phyloP scores from a whole-genome alignment of 208 protist species.

The Leptomonas seymouri region DNA sequence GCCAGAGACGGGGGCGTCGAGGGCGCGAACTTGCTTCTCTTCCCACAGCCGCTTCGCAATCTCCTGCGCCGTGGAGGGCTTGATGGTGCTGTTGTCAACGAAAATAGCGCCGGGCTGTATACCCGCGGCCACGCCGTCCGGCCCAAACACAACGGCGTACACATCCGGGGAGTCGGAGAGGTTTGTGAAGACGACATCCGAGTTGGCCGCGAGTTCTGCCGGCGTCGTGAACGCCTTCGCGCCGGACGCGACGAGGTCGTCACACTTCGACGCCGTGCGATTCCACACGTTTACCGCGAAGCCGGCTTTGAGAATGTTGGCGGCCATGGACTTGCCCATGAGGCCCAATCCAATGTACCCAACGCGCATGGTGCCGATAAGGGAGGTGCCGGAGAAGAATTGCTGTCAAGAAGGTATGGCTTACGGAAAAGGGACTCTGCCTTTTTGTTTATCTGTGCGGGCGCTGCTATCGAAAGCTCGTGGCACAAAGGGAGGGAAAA shows the following conservation, averaged over 20 bases:
- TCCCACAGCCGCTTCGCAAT: slow-evolving; percentile 82
- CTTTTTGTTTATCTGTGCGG: too few species aligned
- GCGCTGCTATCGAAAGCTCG: too few species aligned
- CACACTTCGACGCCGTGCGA: slow-evolving; percentile 82
- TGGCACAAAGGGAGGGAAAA: background rate
- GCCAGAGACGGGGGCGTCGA: slow-evolving; percentile 96
- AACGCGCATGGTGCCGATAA: slow-evolving; percentile 46
- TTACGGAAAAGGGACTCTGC: too few species aligned
- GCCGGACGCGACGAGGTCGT: slow-evolving; percentile 75
- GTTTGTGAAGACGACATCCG: slow-evolving; percentile 94
- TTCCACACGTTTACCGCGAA: slow-evolving; percentile 89
- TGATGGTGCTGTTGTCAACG: slow-evolving; percentile 96
- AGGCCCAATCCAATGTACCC: slow-evolving; percentile 94
- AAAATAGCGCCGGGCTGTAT: slow-evolving; percentile 79
- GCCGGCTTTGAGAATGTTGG: slow-evolving; percentile 90
- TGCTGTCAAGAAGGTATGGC: too few species aligned
- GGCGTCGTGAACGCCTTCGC: slow-evolving; percentile 70
- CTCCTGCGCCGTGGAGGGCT: slow-evolving; percentile 90
- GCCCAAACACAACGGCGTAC: slow-evolving; percentile 81
- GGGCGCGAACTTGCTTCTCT: slow-evolving; percentile 67
- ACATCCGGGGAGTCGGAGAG: slow-evolving; percentile 93
- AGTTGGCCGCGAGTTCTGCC: slow-evolving; percentile 74
- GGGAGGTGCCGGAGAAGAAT: too few species aligned
- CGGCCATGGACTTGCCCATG: slow-evolving; percentile 94
- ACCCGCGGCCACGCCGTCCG: slow-evolving; percentile 76